Conservation (phyloP, 2,329 filamentous ascomycete species). For the Diaporthe citriasiana region DNA sequence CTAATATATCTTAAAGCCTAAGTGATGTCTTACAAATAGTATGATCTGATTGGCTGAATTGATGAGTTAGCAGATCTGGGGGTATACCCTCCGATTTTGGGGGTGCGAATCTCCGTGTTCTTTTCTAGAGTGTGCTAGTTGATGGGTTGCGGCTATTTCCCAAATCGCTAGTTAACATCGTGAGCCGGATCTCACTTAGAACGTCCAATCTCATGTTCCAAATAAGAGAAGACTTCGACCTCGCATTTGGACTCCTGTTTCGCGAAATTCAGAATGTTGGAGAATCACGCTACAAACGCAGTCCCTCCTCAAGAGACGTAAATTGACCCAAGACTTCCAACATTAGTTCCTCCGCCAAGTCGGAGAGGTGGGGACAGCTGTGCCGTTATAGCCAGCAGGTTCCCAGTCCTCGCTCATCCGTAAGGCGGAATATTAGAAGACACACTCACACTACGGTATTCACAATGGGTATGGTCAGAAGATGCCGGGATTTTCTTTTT, state of each 20-base stretch:
- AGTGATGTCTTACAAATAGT: too few relatives aligned
- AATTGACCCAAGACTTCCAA: conserved; percentile 16
- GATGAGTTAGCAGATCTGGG: too few relatives aligned
- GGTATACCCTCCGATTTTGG: too few relatives aligned
- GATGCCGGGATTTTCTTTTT: not conserved
- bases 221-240: not conserved
- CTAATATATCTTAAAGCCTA: too few relatives aligned
- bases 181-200: not conserved
- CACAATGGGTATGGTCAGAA: not conserved
- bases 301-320: not conserved
- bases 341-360: not conserved
- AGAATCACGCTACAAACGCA: not conserved
- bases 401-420: not conserved
- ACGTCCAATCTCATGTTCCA: not conserved
- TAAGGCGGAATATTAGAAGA: not conserved
- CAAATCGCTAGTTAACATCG: not conserved
- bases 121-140: not conserved
- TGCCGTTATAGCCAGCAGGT: not conserved
- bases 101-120: too few relatives aligned
- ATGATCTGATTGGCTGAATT: too few relatives aligned
- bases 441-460: not conserved
- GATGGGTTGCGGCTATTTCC: not conserved
- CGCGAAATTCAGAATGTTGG: not conserved
- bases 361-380: not conserved
- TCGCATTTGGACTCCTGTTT: not conserved